Base-by-base conservation (phyloP, 495 filamentous ascomycete species). In the Aspergillus steynii region DNA sequence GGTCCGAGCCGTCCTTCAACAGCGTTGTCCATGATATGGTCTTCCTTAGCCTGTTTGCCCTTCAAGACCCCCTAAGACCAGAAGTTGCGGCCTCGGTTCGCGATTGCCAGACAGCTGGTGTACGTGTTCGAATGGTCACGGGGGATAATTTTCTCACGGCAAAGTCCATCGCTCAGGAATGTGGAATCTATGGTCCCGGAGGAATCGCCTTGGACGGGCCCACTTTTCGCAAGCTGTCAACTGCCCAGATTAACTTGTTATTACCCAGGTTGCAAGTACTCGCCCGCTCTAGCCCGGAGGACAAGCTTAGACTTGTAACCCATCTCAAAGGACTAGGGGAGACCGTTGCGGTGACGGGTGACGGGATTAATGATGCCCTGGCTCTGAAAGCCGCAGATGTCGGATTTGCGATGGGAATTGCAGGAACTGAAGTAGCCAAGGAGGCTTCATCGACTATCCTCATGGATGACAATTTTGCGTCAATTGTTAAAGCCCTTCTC, bases 381-480 rank as follows among this genome's bases (percentile, higher is more conserved):
- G 85, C 85, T 31, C 74, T 90, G 47, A 85, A 85, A 54, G 76
- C 80, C 29, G 85, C 88, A 27, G 84, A 90, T 65, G 82, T 90
- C 5, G 88, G 88, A 54, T 83, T 90, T 59, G 86, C 87, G 3
- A 85, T 90, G 74, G 86, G 83, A 31, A 20, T 20, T 20, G 79
- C 77, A 12, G 77, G 80, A 29, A 82, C 81, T 28, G 84, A 86
- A 48, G 82, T 86, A 2, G 84, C 84, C 20, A 84, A 77, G 84
- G 95, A 97, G 75, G 94, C 94, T 5, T 91, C 94, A 10, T 90
- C 96, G 66, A 84, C 97, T 4, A 91, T 97, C 15, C 84, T 98
- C 6, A 77, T 91, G 2, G 88, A 90, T 32, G 20, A 20, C 20
- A 80, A 78, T 0, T 91, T 93, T 62, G 80, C 82, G 26, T 87